Percentiles rank a stretch among this genome's conserved stretches.
These are phyloP conservation scores for Lactarius pseudohatsudake DNA, from an alignment of 768 basidiomycete genomes.

Conservation along the genomic window DNA sequence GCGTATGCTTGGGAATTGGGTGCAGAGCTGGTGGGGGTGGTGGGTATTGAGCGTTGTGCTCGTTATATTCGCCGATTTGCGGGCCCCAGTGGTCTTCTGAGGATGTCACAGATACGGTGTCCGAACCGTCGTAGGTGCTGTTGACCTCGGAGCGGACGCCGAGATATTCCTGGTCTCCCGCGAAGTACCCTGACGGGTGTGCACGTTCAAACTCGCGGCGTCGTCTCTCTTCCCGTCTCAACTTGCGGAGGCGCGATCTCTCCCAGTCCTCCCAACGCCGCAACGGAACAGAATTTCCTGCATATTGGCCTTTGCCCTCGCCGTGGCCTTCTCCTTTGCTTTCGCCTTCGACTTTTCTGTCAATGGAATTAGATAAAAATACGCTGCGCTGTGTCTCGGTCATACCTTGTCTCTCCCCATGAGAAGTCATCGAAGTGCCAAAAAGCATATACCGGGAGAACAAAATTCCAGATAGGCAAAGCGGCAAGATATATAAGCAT, in stretches of 20 bases:
- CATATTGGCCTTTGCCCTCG: conserved; percentile 51
- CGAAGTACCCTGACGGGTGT: conserved; percentile 66
- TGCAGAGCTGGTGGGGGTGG: conserved; percentile 80
- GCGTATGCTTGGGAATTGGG: conserved; percentile 40
- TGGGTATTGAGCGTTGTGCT: conserved; percentile 72
- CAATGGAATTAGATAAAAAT: conserved; percentile 3
- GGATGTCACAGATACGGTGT: conserved; percentile 75
- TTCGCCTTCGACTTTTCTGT: conserved; percentile 94
- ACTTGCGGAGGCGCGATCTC: conserved; percentile 86
- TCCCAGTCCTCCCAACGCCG: conserved; percentile 99
- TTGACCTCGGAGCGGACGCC: conserved; percentile 51
- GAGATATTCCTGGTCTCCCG: conserved; percentile 63
- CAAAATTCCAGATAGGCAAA: conserved; percentile 94
- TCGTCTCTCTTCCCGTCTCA: conserved; percentile 82
- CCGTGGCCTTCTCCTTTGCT: conserved; percentile 76
- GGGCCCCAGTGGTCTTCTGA: conserved; percentile 95
- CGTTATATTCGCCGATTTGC: conserved; percentile 96
- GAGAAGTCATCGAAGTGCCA: conserved; percentile 99
- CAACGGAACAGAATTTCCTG: conserved; percentile 72
- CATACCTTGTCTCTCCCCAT: conserved; percentile 97
- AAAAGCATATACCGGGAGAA: conserved; percentile 93
- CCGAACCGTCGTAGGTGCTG: conserved; percentile 72
- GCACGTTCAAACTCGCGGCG: conserved; percentile 77
- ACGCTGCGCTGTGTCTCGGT: conserved; percentile 18
- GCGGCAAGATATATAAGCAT: conserved; percentile 94